These are phyloP conservation scores for Mycena sanguinolenta DNA, from an alignment of 768 basidiomycete species.

Conservation along the genomic window DNA sequence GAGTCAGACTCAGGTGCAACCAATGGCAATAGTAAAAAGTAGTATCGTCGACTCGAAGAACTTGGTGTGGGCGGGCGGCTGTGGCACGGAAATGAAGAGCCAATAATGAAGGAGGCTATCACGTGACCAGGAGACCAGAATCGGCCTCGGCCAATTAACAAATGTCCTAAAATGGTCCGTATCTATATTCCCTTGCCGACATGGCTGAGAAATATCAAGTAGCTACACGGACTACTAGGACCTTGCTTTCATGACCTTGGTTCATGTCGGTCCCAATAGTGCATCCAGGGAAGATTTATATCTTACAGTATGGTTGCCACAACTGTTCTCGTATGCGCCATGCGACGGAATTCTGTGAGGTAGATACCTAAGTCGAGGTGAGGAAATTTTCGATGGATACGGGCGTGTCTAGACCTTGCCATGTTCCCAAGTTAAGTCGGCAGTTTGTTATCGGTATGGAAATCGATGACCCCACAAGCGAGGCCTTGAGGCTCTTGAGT, in stretches of 20 bases:
- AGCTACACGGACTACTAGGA: background rate
- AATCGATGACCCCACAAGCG: conserved; percentile 86
- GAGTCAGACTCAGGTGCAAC: background rate
- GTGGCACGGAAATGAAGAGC: too few species aligned
- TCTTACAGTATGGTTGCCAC: conserved; percentile 77
- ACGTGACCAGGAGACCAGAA: too few species aligned
- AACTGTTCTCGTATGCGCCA: conserved; percentile 73
- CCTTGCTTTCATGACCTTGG: conserved; percentile 7
- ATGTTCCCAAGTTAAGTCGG: conserved; percentile 86
- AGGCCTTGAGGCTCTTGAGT: conserved; percentile 51
- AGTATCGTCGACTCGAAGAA: too few species aligned
- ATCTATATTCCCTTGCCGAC: too few species aligned
- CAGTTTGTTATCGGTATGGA: conserved; percentile 88
- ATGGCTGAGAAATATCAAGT: too few species aligned
- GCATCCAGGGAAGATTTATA: background rate
- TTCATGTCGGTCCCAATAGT: background rate
- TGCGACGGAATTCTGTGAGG: conserved; percentile 85
- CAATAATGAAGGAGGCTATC: too few species aligned
- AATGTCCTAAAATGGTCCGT: too few species aligned
- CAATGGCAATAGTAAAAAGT: too few species aligned
- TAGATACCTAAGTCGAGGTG: conserved; percentile 74
- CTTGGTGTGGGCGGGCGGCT: background rate
- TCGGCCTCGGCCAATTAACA: too few species aligned
- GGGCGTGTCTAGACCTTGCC: conserved; percentile 78
- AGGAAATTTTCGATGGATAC: conserved; percentile 11